These are phyloP conservation scores for Candida nonsorbophila DNA, from an alignment of 805 yeast genomes.

Conservation along the genomic window DNA sequence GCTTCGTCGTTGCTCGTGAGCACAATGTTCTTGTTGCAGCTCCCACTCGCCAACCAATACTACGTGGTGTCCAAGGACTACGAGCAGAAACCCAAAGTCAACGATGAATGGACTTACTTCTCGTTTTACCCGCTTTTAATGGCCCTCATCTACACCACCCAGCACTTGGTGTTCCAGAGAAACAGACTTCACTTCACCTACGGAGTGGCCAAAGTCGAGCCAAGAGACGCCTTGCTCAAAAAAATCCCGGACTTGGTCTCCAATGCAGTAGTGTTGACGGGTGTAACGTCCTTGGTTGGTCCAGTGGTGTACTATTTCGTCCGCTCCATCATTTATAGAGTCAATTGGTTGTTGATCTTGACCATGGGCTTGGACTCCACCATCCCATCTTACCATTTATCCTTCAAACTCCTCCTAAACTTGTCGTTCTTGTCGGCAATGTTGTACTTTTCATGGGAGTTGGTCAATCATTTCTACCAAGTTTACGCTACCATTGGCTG, in stretches of 20 bases:
- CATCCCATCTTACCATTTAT: slow-evolving; percentile 34
- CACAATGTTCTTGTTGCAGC: slow-evolving; percentile 20
- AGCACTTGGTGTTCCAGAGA: slow-evolving; percentile 49
- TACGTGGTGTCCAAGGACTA: slow-evolving; percentile 34
- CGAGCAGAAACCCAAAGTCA: slow-evolving; percentile 29
- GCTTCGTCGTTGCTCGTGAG: slow-evolving; percentile 18
- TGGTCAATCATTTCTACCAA: slow-evolving; percentile 51
- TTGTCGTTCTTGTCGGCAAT: slow-evolving; percentile 28
- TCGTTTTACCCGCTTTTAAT: slow-evolving; percentile 41
- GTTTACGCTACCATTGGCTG: slow-evolving; percentile 72
- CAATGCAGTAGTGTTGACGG: slow-evolving; percentile 30
- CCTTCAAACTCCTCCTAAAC: slow-evolving; percentile 22
- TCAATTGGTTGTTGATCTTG: slow-evolving; percentile 21
- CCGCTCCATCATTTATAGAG: slow-evolving; percentile 38
- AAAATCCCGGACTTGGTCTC: slow-evolving; percentile 26
- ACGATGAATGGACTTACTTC: slow-evolving; percentile 43
- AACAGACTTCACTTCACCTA: slow-evolving; percentile 47
- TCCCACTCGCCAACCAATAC: slow-evolving; percentile 20
- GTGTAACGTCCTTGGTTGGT: slow-evolving; percentile 18
- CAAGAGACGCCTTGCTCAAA: slow-evolving; percentile 25
- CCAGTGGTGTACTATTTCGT: slow-evolving; percentile 38
- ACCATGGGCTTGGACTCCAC: slow-evolving; percentile 31
- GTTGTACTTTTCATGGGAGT: slow-evolving; percentile 46
- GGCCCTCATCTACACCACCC: slow-evolving; percentile 43
- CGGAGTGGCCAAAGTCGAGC: slow-evolving; percentile 40